Percentiles rank a stretch among this genome's conserved stretches.
phyloP scores from a whole-genome alignment of 495 filamentous ascomycete genomes.

The Oidiodendron maius region DNA sequence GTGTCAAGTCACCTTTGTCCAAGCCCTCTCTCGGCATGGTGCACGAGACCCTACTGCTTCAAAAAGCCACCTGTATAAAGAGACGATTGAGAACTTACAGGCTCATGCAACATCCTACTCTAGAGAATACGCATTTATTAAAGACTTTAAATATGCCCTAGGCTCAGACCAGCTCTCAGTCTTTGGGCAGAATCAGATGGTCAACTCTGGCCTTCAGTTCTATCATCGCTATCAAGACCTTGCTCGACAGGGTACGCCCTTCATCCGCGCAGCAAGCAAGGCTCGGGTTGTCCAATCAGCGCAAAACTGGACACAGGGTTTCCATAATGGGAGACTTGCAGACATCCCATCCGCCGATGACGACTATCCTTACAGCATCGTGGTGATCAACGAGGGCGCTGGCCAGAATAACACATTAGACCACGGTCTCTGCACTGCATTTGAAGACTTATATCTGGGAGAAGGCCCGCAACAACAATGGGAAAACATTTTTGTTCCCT shows the following conservation, averaged over 20 bases:
- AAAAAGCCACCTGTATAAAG: conserved; percentile 52
- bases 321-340: conserved; percentile 47
- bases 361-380: conserved; percentile 45
- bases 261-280: conserved; percentile 65
- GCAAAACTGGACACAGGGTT: conserved; percentile 65
- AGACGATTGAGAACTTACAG: conserved; percentile 56
- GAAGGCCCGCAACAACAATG: conserved; percentile 45
- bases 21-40: conserved; percentile 78
- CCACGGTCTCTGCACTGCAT: conserved; percentile 60
- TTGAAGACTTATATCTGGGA: conserved; percentile 47
- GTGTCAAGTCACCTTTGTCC: conserved; percentile 71
- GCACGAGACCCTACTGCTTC: conserved; percentile 66
- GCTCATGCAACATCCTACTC: conserved; percentile 49
- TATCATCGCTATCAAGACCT: conserved; percentile 63
- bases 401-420: conserved; percentile 73
- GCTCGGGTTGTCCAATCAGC: conserved; percentile 70
- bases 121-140: conserved; percentile 57
- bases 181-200: conserved; percentile 68
- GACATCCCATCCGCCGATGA: conserved; percentile 27
- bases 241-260: conserved; percentile 48
- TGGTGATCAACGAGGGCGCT: conserved; percentile 57
- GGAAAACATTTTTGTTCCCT: conserved; percentile 48
- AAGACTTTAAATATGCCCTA: conserved; percentile 63
- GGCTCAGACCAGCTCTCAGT: conserved; percentile 68
- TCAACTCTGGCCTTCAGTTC: conserved; percentile 67